Percentiles rank a stretch among this genome's conserved stretches.
phyloP scores from a whole-genome alignment of 768 basidiomycete species.

The Dentipellis sp. region DNA sequence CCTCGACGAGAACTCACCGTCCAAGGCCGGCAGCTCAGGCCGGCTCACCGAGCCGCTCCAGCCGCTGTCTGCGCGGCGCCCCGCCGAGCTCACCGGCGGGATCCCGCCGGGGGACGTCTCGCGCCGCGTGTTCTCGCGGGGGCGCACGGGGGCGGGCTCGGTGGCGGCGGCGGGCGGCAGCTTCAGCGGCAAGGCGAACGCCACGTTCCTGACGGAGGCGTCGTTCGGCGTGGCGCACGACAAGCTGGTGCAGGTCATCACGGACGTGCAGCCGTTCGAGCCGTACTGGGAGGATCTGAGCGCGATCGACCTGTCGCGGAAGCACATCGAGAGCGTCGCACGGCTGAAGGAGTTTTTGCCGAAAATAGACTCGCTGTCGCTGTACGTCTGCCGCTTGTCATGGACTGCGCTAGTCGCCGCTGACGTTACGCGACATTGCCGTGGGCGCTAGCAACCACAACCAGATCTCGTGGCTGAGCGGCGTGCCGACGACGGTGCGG shows the following conservation, averaged over 20 bases:
- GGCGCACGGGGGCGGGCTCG: neutral
- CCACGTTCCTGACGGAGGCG: conserved; percentile 88
- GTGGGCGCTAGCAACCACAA: conserved; percentile 50
- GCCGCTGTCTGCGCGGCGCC: conserved; percentile 32
- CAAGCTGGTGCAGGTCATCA: conserved; percentile 82
- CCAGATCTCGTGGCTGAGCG: conserved; percentile 72
- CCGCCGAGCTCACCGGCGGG: conserved; percentile 20
- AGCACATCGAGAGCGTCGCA: conserved; percentile 73
- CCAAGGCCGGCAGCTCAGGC: conserved; percentile 40
- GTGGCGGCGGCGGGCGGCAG: neutral
- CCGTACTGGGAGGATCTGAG: conserved; percentile 85
- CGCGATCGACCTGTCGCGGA: conserved; percentile 64
- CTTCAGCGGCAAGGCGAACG: conserved; percentile 25
- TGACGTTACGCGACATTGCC: neutral
- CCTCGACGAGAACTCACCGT: conserved; percentile 41
- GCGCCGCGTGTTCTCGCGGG: neutral
- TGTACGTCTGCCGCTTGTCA: conserved; percentile 44
- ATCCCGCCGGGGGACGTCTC: conserved; percentile 9
- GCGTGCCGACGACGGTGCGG: conserved; percentile 61
- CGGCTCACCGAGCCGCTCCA: conserved; percentile 36
- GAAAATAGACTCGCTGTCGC: conserved; percentile 56
- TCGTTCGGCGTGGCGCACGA: conserved; percentile 95
- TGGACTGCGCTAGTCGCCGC: neutral
- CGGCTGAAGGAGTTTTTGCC: conserved; percentile 88
- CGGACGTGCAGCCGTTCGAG: conserved; percentile 90